Evolutionary conservation across 2,329 filamentous ascomycete genomes (phyloP), one percentile per base, ranked within the genome.

Genomic region (Colletotrichum sojae): DNA sequence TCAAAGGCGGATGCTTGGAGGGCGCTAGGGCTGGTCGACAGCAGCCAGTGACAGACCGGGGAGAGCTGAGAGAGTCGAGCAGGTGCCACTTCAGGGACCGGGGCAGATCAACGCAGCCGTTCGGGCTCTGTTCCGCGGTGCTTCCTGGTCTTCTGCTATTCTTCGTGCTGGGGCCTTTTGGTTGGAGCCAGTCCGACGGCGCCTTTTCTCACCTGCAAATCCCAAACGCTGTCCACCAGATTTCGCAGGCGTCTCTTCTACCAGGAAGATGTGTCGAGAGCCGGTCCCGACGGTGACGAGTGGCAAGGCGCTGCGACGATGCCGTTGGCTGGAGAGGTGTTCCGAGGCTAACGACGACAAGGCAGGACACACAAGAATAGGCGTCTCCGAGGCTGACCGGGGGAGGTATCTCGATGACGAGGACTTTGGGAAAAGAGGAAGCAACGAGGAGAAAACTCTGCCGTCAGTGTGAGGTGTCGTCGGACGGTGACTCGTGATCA

Each of bases 111-210:
- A 43, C 40, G 15, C 40, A 58, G 52, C 39, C 53, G 61, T 69
- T 59, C 66, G 66, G 61, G 49, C 62, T 46, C 39, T 36, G 66
- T 69, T 69, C 66, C 66, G 66, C 62, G 62, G 49, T 36, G 31
- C 31, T 36, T 36, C 31, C 8, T 10, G 8, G 22, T 25, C 40
- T 31, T 45, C 45, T 52, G 67, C 71, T 76, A 77, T 76, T 75
- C 72, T 77, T 77, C 76, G 76, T 65, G 73, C 63, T 70, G 40
- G 43, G 39, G 36, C 22, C 56, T n/a, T 58, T 25, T 75, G 64
- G 76, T 77, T 76, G 75, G 75, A 51, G 68, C 40, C 52, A 43
- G 67, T 39, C 63, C 57, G 52, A 55, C 3, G 49, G 54, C 43
- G 67, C 63, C 31, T 9, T 63, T 67, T 46, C 67, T 70, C 57